These are phyloP conservation scores for Aspergillus kassunensis DNA, from an alignment of 495 filamentous ascomycete species.

Conservation along the genomic window DNA sequence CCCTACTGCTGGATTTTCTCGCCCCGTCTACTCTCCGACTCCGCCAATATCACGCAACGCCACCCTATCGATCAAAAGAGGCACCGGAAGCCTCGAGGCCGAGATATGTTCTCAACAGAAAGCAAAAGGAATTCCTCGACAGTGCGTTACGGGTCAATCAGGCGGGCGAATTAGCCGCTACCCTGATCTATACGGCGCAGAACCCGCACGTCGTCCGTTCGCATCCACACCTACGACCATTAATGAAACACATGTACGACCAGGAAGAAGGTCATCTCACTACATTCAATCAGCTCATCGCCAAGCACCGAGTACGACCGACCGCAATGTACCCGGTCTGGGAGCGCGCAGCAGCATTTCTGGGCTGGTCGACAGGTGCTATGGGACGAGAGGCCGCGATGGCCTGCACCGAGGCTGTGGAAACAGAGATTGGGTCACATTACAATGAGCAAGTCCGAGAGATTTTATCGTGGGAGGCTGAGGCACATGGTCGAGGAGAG, in stretches of 20 bases:
- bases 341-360: slow-evolving; percentile 73
- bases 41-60: slow-evolving; percentile 30
- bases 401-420: slow-evolving; percentile 97
- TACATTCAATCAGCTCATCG: slow-evolving; percentile 80
- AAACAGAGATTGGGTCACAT: slow-evolving; percentile 95
- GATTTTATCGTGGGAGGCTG: slow-evolving; percentile 73
- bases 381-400: slow-evolving; percentile 93
- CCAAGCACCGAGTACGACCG: slow-evolving; percentile 85
- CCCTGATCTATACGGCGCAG: slow-evolving; percentile 80
- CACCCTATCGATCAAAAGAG: slow-evolving; percentile 12
- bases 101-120: slow-evolving; percentile 60
- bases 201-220: slow-evolving; percentile 67
- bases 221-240: slow-evolving; percentile 78
- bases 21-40: slow-evolving; percentile 31
- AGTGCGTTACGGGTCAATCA: slow-evolving; percentile 86
- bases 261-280: slow-evolving; percentile 85
- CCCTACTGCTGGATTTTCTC: slow-evolving; percentile 41
- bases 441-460: slow-evolving; percentile 89
- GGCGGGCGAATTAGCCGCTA: slow-evolving; percentile 83
- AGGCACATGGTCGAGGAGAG: slow-evolving; percentile 60
- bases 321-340: slow-evolving; percentile 93
- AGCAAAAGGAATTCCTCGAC: slow-evolving; percentile 73
- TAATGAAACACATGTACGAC: slow-evolving; percentile 98
- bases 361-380: slow-evolving; percentile 87
- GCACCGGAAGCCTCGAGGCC: slow-evolving; percentile 26